Percentiles rank a stretch among this genome's conserved stretches.
Evolutionary conservation across 169 alveolate species (phyloP).

Genomic region (Blepharisma undulans): DNA sequence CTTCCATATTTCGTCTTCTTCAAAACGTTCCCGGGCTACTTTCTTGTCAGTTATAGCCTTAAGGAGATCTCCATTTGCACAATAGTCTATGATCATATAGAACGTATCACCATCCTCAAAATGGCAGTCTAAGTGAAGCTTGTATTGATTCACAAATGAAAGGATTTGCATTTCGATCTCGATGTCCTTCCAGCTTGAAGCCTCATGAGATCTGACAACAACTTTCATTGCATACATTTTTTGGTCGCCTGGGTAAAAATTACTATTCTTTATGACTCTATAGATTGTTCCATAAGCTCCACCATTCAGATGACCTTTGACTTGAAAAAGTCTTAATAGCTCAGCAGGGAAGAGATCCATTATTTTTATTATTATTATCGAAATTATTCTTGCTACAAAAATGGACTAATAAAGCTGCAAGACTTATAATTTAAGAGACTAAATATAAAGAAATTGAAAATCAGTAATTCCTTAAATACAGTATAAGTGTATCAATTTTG

Average conservation of each 20-base stretch:
- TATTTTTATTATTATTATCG: too few relatives aligned
- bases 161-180: conserved; percentile 77
- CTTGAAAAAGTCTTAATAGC: too few relatives aligned
- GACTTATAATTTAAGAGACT: too few relatives aligned
- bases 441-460: too few relatives aligned
- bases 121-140: conserved; percentile 79
- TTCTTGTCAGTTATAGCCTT: background rate
- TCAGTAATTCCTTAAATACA: too few relatives aligned
- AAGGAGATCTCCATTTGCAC: conserved; percentile 83
- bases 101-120: conserved; percentile 73
- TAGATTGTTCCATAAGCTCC: conserved; percentile 64
- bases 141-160: conserved; percentile 62
- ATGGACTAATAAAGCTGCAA: too few relatives aligned
- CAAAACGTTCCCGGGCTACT: too few relatives aligned
- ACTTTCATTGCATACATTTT: conserved; percentile 77
- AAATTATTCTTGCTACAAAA: too few relatives aligned
- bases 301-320: too few relatives aligned
- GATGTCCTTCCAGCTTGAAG: conserved; percentile 70
- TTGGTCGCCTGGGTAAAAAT: conserved; percentile 36
- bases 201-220: conserved; percentile 71
- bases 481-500: too few relatives aligned
- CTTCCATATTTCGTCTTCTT: conserved; percentile 72
- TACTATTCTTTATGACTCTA: conserved; percentile 60
- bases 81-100: conserved; percentile 84
- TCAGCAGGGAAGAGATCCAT: too few relatives aligned